Percentiles rank a stretch among this genome's conserved stretches.
Conservation (phyloP, 345 rosid genomes). For the Carallia pectinifolia region DNA sequence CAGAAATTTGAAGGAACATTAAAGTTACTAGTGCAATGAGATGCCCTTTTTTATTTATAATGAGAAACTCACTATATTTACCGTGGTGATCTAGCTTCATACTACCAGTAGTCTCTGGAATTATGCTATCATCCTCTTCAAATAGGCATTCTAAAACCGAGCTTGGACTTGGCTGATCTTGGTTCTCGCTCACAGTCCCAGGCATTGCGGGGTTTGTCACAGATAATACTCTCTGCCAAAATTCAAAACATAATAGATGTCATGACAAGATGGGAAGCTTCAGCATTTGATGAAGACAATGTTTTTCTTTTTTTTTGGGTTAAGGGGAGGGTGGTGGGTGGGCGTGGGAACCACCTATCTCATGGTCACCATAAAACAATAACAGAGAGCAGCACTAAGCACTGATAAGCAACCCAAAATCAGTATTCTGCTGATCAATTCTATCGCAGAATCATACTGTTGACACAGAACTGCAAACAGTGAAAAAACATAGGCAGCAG, state of each 20-base stretch:
- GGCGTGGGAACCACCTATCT: too few relatives aligned
- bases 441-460: background rate
- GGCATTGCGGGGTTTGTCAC: slow-evolving; percentile 39
- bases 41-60: too few relatives aligned
- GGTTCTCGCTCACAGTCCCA: slow-evolving; percentile 52
- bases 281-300: background rate
- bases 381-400: too few relatives aligned
- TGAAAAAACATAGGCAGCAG: background rate
- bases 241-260: background rate
- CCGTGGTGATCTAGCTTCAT: slow-evolving; percentile 43
- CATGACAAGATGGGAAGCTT: background rate
- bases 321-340: too few relatives aligned
- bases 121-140: slow-evolving; percentile 57
- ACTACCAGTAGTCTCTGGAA: slow-evolving; percentile 39
- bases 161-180: slow-evolving; percentile 92
- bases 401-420: background rate
- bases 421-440: background rate
- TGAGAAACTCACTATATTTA: slow-evolving; percentile 14
- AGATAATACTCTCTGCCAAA: slow-evolving; percentile 51
- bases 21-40: too few relatives aligned
- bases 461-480: slow-evolving; percentile 1
- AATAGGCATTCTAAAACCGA: slow-evolving; percentile 76
- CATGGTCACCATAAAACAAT: too few relatives aligned
- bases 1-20: too few relatives aligned
- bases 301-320: too few relatives aligned